A percentile compares a stretch with the other conserved stretches of the same genome.
Evolutionary conservation across 2,329 filamentous ascomycete species (phyloP).

Genomic region (Basipetospora sp.): DNA sequence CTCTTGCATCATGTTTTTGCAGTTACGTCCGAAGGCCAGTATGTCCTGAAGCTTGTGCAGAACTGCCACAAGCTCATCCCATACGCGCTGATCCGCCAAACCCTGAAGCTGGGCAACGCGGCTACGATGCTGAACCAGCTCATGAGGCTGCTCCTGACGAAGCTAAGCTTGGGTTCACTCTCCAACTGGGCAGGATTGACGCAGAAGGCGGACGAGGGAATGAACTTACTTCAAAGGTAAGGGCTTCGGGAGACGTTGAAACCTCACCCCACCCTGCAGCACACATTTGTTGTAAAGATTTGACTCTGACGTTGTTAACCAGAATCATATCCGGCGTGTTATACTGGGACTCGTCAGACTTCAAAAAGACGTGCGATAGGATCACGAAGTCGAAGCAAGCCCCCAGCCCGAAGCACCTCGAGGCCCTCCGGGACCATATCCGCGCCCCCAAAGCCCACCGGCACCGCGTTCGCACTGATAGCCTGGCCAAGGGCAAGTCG

Average conservation of each 20-base stretch:
- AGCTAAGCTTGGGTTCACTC: conserved; percentile 56
- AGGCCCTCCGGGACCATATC: conserved; percentile 45
- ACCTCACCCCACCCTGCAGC: too few relatives aligned
- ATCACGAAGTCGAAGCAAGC: conserved; percentile 48
- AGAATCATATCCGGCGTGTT: conserved; percentile 62
- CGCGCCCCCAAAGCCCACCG: conserved; percentile 39
- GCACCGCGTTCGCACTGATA: conserved; percentile 42
- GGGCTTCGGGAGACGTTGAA: too few relatives aligned
- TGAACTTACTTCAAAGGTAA: conserved; percentile 58
- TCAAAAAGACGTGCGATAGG: conserved; percentile 48
- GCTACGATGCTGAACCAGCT: conserved; percentile 69
- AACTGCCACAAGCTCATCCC: conserved; percentile 57
- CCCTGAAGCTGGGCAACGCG: conserved; percentile 61
- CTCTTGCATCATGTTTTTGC: conserved; percentile 61
- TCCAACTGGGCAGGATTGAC: conserved; percentile 71
- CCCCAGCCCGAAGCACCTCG: conserved; percentile 37
- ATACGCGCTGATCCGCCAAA: conserved; percentile 58
- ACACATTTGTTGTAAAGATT: too few relatives aligned
- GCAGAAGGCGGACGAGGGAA: conserved; percentile 56
- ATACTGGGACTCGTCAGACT: conserved; percentile 57
- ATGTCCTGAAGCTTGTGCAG: conserved; percentile 55
- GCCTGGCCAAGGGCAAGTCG: conserved; percentile 35
- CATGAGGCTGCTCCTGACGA: conserved; percentile 59
- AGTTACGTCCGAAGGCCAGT: conserved; percentile 59
- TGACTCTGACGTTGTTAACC: too few relatives aligned